Evolutionary conservation across 2,329 filamentous ascomycete species (phyloP).

Genomic region (Cordyceps cicadae): DNA sequence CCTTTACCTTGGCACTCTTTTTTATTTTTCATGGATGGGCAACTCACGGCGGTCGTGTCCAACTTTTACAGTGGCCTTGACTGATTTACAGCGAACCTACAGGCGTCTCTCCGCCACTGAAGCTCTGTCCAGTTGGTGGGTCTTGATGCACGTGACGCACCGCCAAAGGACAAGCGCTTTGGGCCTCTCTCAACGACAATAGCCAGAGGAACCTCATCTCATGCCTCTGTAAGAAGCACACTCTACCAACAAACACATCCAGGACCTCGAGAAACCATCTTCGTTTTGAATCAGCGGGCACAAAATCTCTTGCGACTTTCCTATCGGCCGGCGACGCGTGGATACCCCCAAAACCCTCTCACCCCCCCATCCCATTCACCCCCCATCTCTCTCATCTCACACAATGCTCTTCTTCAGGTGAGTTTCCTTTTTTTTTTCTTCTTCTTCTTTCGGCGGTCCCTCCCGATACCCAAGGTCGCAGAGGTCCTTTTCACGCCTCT

Average conservation of each 20-base stretch:
- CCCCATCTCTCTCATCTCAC: not conserved
- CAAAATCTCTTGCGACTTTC: not conserved
- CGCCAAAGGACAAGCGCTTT: not conserved
- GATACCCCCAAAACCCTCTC: not conserved
- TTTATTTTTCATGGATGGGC: too few relatives aligned
- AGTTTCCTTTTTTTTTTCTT: not conserved
- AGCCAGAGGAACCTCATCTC: not conserved
- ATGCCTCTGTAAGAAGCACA: not conserved
- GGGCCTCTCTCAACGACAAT: not conserved
- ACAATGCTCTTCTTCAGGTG: constrained; percentile 40
- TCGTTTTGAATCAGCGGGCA: not conserved
- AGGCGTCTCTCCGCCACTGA: not conserved
- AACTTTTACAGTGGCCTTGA: not conserved
- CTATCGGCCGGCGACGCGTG: not conserved
- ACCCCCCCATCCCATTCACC: not conserved
- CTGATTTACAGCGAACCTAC: not conserved
- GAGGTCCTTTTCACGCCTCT: not conserved
- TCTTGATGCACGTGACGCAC: constrained; percentile 4
- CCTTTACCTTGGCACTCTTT: too few relatives aligned
- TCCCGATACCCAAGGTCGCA: not conserved
- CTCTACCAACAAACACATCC: not conserved
- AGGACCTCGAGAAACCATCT: not conserved
- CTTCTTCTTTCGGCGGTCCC: not conserved
- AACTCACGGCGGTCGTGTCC: too few relatives aligned
- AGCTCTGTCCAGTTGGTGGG: not conserved